phyloP scores from a whole-genome alignment of 495 filamentous ascomycete species.

The Polyplosphaeria fusca region DNA sequence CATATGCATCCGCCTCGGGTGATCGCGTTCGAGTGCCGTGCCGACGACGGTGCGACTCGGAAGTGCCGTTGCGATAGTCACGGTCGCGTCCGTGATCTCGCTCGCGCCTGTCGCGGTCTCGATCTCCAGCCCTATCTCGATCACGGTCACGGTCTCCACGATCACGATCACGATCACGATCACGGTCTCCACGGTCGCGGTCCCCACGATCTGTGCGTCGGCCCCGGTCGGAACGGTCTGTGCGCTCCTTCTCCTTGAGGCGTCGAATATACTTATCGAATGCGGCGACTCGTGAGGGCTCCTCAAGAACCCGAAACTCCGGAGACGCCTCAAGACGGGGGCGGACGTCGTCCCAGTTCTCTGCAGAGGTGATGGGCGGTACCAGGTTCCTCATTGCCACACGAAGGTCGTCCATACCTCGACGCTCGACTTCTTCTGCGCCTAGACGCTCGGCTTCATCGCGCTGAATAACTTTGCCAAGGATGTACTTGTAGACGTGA shows the following conservation, averaged over 20 bases:
- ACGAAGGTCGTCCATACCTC: slow-evolving; percentile 78
- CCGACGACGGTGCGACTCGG: slow-evolving; percentile 57
- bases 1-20: slow-evolving; percentile 82
- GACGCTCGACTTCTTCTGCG: slow-evolving; percentile 79
- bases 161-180: slow-evolving; percentile 58
- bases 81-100: slow-evolving; percentile 35
- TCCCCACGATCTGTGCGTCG: slow-evolving; percentile 51
- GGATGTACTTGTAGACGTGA: slow-evolving; percentile 79
- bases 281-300: slow-evolving; percentile 74
- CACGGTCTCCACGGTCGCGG: slow-evolving; percentile 30
- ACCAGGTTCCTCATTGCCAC: slow-evolving; percentile 87
- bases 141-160: slow-evolving; percentile 48
- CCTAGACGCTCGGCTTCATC: slow-evolving; percentile 81
- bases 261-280: slow-evolving; percentile 93
- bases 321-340: slow-evolving; percentile 72
- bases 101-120: slow-evolving; percentile 30
- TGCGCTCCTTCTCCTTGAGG: slow-evolving; percentile 86
- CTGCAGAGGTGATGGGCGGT: slow-evolving; percentile 69
- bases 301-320: slow-evolving; percentile 79
- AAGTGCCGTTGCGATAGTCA: slow-evolving; percentile 52
- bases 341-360: slow-evolving; percentile 83
- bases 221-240: slow-evolving; percentile 43
- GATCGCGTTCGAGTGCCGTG: slow-evolving; percentile 65
- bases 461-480: slow-evolving; percentile 72
- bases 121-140: slow-evolving; percentile 36